phyloP scores from a whole-genome alignment of 1,284 basidiomycete genomes.

The Apiotrichum sp. region DNA sequence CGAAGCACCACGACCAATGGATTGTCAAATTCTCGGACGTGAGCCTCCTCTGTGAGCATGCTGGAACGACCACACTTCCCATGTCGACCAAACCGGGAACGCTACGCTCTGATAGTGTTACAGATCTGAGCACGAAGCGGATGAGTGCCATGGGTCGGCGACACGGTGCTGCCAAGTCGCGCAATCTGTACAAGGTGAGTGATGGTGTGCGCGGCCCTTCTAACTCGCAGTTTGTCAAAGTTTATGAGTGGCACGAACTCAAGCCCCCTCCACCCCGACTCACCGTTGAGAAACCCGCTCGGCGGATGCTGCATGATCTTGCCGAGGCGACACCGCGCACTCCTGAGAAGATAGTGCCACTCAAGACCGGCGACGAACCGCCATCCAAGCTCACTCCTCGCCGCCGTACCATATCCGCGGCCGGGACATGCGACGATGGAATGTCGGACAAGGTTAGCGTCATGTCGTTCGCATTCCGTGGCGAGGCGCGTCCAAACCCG shows the following conservation, averaged over 20 bases:
- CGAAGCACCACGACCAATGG: constrained; percentile 72
- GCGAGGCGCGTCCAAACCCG: constrained; percentile 11
- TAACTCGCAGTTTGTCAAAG: constrained; percentile 52
- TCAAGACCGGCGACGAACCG: constrained; percentile 8
- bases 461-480: constrained; percentile 40
- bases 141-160: constrained; percentile 59
- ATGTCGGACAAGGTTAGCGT: constrained; percentile 32
- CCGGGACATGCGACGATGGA: constrained; percentile 6
- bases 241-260: constrained; percentile 65
- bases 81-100: constrained; percentile 60
- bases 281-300: not conserved
- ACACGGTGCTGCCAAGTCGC: constrained; percentile 65
- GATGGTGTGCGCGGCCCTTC: not conserved
- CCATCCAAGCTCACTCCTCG: constrained; percentile 5
- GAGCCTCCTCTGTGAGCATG: constrained; percentile 80
- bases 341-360: constrained; percentile 3
- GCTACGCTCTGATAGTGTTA: constrained; percentile 54
- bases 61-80: constrained; percentile 80
- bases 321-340: constrained; percentile 5
- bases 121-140: constrained; percentile 61
- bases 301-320: constrained; percentile 8
- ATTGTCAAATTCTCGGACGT: constrained; percentile 92
- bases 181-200: constrained; percentile 78
- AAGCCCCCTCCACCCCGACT: not conserved
- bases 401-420: constrained; percentile 1